Conservation (phyloP, 176 grass and related monocot species). For the Triticum timopheevii region DNA sequence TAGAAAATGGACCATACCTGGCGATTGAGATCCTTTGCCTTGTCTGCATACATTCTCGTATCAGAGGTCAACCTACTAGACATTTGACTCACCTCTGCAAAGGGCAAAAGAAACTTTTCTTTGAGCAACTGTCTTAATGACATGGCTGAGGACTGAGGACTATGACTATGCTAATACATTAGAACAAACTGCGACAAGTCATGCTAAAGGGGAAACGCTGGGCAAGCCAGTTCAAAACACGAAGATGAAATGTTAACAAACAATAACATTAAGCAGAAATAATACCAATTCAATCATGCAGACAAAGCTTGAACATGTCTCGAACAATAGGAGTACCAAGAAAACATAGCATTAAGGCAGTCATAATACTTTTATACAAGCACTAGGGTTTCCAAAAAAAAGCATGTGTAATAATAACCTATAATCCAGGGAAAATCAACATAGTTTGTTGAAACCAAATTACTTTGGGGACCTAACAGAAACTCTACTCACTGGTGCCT, state of each 20-base stretch:
- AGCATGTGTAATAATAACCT: not conserved
- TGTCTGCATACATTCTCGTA: slow-evolving; percentile 81
- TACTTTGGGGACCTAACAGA: not conserved
- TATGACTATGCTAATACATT: not conserved
- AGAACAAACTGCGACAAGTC: not conserved
- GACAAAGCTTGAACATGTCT: not conserved
- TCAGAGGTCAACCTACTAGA: slow-evolving; percentile 82
- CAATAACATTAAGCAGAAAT: not conserved
- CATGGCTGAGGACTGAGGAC: not conserved
- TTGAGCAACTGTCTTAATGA: slow-evolving; percentile 1
- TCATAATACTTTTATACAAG: not conserved
- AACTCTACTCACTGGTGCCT: not conserved
- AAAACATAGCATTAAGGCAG: not conserved
- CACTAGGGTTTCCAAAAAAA: not conserved
- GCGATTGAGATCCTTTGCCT: slow-evolving; percentile 84
- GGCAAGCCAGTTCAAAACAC: not conserved
- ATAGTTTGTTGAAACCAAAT: slow-evolving; percentile 4
- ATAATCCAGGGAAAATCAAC: not conserved
- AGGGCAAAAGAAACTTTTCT: slow-evolving; percentile 21
- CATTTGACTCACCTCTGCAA: slow-evolving; percentile 91
- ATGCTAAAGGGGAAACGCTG: not conserved
- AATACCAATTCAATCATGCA: not conserved
- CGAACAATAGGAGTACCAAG: not conserved
- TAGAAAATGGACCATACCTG: slow-evolving; percentile 44
- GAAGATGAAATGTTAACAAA: not conserved